Base-by-base conservation (phyloP, 2,329 filamentous ascomycete genomes). In the Graphilbum ipis-grandicollis region DNA sequence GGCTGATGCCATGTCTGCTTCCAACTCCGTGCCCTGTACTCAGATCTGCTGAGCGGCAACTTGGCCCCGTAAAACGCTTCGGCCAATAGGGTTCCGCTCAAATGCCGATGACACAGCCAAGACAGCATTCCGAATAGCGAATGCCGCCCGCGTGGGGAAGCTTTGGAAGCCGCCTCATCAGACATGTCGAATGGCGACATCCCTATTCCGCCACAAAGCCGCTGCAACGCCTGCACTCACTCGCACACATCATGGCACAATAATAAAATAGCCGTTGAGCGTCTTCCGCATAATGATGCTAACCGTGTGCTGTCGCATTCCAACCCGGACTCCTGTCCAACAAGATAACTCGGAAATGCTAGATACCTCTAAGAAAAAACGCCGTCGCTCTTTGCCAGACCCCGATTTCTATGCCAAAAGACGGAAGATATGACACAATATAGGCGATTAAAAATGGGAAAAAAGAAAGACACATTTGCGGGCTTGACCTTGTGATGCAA, bases 41-140 rank as follows among this genome's bases (percentile, higher is more conserved):
- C n/a, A n/a, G n/a, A n/a, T n/a, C n/a, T n/a, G n/a, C n/a, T n/a
- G n/a, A n/a, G n/a, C n/a, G n/a, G n/a, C n/a, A n/a, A n/a, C n/a
- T n/a, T n/a, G n/a, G n/a, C n/a, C n/a, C n/a, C n/a, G n/a, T n/a
- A n/a, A n/a, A n/a, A n/a, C n/a, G n/a, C n/a, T n/a, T n/a, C n/a
- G n/a, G 26, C 38, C 38, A 40, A 40, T 40, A 31, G 19, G 19
- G 30, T 23, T 19, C 21, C 17, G 15, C 29, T 31, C 35, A 40
- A 37, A 40, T 40, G 29, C 31, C 34, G 34, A 36, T 39, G 19
- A 39, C 38, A 35, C 15, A 8, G 4, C 18, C 4, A 18, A 5
- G 21, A 30, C 15, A 12, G 3, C 14, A 38, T 38, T 14, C 37
- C 37, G 37, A 38, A 38, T 14, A 35, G 33, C 37, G 37, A 38